These are phyloP conservation scores for Aspergillus quadricinctus DNA, from an alignment of 2,329 filamentous ascomycete genomes.

Conservation along the genomic window DNA sequence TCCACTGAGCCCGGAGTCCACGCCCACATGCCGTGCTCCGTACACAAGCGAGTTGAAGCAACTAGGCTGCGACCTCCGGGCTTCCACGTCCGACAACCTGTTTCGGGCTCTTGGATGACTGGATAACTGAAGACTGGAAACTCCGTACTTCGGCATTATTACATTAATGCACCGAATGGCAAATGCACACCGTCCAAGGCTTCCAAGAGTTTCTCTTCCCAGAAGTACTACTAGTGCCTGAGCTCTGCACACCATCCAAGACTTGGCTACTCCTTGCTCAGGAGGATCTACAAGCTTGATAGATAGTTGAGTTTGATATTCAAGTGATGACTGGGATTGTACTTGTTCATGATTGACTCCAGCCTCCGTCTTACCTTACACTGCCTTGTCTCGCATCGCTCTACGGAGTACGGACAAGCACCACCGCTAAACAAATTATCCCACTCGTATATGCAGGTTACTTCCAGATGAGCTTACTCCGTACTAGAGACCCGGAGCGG, in stretches of 20 bases:
- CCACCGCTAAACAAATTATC: too few relatives aligned
- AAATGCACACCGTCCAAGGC: neutral
- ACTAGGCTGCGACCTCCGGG: neutral
- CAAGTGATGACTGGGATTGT: too few relatives aligned
- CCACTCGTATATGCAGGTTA: too few relatives aligned
- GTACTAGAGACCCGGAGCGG: too few relatives aligned
- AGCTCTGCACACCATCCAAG: neutral
- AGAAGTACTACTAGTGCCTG: neutral
- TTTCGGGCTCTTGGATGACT: neutral
- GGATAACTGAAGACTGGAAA: neutral
- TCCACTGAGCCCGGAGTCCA: neutral
- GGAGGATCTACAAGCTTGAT: neutral
- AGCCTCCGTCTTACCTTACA: too few relatives aligned
- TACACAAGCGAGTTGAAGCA: neutral
- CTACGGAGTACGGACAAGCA: too few relatives aligned
- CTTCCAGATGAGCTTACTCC: too few relatives aligned
- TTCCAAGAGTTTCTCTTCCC: neutral
- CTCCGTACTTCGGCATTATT: neutral
- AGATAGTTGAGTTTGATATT: neutral
- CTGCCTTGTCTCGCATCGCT: too few relatives aligned
- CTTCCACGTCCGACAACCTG: neutral
- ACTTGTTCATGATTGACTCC: too few relatives aligned
- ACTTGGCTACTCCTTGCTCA: neutral
- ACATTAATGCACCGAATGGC: neutral
- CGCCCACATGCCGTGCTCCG: neutral